Evolutionary conservation across 768 basidiomycete species (phyloP).

Genomic region (Megacollybia marginata): DNA sequence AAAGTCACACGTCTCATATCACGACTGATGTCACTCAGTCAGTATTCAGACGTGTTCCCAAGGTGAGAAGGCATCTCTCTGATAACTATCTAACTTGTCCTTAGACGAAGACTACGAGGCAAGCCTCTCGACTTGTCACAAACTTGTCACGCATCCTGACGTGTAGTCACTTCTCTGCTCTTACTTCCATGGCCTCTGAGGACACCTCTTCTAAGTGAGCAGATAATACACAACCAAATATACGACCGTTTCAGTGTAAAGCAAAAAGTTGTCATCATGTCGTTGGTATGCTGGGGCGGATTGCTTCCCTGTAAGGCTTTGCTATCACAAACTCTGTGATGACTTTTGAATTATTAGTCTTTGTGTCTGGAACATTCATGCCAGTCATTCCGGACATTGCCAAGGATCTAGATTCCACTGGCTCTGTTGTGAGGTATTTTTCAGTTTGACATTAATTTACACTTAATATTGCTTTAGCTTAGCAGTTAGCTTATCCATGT

Average conservation of each 20-base stretch:
- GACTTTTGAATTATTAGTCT: background rate
- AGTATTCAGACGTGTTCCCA: too few species aligned
- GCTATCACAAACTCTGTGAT: background rate
- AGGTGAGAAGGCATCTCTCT: too few species aligned
- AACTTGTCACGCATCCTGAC: too few species aligned
- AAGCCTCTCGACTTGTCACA: too few species aligned
- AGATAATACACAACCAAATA: background rate
- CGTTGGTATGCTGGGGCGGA: background rate
- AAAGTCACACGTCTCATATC: too few species aligned
- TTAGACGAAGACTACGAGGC: too few species aligned
- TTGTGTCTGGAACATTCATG: background rate
- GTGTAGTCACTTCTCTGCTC: background rate
- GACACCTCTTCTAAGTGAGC: background rate
- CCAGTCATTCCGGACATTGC: background rate
- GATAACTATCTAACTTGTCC: too few species aligned
- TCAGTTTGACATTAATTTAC: background rate
- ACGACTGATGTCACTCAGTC: too few species aligned
- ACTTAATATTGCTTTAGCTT: slow-evolving; percentile 20
- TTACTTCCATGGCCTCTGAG: background rate
- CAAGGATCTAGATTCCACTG: background rate
- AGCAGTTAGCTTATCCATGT: slow-evolving; percentile 40
- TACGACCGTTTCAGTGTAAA: background rate
- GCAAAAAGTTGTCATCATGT: background rate
- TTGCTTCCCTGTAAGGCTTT: background rate
- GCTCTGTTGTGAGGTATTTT: background rate